Evolutionary conservation across 176 grass and related monocot species (phyloP).

Genomic region (Dendrocalamus sinicus): DNA sequence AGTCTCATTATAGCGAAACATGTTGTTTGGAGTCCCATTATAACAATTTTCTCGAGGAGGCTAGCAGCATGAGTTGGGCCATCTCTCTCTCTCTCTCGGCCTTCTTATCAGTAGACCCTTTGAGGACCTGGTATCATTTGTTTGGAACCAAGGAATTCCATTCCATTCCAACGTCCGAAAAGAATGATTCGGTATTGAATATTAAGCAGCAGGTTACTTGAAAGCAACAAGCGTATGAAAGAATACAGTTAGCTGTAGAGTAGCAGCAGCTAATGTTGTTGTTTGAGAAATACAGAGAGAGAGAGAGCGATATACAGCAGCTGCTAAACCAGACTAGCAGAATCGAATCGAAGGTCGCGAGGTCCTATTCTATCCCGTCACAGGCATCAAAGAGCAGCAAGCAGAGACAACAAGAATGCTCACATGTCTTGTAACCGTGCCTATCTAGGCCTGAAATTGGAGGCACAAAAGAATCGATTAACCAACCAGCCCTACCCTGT

Average conservation of each 20-base stretch:
- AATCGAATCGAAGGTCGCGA: not conserved
- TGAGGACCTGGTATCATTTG: no score
- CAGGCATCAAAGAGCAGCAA: constrained; percentile 48
- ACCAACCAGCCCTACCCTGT: constrained; percentile 28
- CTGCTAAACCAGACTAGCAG: constrained; percentile 27
- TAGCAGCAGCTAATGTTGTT: constrained; percentile 39
- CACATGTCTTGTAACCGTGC: constrained; percentile 43
- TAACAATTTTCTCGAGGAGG: no score
- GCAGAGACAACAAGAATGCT: constrained; percentile 44
- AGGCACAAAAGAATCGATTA: constrained; percentile 68
- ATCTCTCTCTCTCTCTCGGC: no score
- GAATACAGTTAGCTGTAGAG: constrained; percentile 58
- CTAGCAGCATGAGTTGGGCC: no score
- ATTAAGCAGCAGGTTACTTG: constrained; percentile 35
- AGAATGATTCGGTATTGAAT: constrained; percentile 33
- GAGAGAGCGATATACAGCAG: not conserved
- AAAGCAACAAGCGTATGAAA: constrained; percentile 43
- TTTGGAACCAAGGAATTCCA: no score
- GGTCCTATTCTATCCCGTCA: constrained; percentile 1
- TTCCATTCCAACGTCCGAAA: not conserved
- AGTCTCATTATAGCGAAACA: no score
- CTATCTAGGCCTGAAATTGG: constrained; percentile 56
- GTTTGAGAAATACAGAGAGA: not conserved
- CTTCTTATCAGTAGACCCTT: no score
- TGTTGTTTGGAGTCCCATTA: no score